Evolutionary conservation across 345 rosid genomes (phyloP), one percentile per base, ranked within the genome.

Genomic region (Excoecaria agallocha): DNA sequence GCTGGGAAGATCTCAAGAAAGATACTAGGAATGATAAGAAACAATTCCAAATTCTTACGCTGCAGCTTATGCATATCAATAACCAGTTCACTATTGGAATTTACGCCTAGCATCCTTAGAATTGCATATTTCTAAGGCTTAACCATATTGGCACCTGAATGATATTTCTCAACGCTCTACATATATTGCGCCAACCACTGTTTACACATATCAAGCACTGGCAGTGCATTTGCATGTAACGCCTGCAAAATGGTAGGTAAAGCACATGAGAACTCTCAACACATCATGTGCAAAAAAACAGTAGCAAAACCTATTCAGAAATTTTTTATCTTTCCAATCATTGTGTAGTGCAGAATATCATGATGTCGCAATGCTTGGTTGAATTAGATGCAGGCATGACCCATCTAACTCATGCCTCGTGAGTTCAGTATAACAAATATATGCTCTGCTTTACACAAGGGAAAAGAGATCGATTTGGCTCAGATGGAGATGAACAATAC

Each of bases 131-230:
- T 69, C 46, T 8, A 2, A 11, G 1, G 25, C 25, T 15, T 60
- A 24, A 55, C 6, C 30, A 12, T 49, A 61, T 11, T n/a, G 51
- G 60, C 69, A 38, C 66, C 2, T 45, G 39, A 57, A 22, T 39
- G 51, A 6, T 16, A 16, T 48, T 48, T 46, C 41, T 16, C 69
- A 68, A 63, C 66, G 56, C 30, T 55, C 85, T n/a, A 94, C 98
- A 94, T 91, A 82, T 89, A 89, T 66, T 86, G 86, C 63, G 94
- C 88, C 63, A 94, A 81, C 98, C 98, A 94, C 68, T 89, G 95
- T 82, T 91, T 92, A 80, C 98, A 94, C 98, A 94, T 86, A 79
- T 89, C 97, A 38, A 94, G 98, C 84, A 92, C 98, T 0, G 95
- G 93, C 45, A 85, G 90, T 2, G 98, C 95, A 85, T 92, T 92